These are phyloP conservation scores for Naegleria gruberi DNA, from an alignment of 208 protist genomes.

Conservation along the genomic window DNA sequence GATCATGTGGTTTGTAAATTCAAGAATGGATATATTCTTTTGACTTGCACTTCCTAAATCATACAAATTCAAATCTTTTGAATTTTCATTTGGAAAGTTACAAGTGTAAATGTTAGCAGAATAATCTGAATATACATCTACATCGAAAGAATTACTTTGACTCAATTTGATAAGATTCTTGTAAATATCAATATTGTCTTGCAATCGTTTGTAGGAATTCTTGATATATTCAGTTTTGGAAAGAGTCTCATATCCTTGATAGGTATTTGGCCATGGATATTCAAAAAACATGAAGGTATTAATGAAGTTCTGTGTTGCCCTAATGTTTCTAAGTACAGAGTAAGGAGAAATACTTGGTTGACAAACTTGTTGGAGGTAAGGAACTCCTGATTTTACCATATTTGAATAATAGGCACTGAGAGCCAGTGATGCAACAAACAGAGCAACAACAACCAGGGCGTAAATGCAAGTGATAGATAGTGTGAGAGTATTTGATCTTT, in stretches of 20 bases:
- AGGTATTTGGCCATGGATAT: background rate
- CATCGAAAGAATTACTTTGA: background rate
- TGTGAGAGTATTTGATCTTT: background rate
- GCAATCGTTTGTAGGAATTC: background rate
- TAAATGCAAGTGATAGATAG: too few species aligned
- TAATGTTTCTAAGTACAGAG: background rate
- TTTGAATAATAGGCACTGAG: background rate
- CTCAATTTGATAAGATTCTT: background rate
- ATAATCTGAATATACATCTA: background rate
- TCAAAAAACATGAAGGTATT: background rate
- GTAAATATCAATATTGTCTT: background rate
- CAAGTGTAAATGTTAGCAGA: background rate
- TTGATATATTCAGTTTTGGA: background rate
- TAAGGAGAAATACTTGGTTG: background rate
- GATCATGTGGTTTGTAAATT: background rate
- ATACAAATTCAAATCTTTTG: background rate
- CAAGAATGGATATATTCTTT: background rate
- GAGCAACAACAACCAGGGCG: background rate
- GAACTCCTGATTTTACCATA: background rate
- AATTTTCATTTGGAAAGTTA: background rate
- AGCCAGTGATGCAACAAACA: background rate
- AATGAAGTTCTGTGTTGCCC: background rate
- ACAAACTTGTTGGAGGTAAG: background rate
- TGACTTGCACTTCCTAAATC: background rate
- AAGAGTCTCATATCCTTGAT: background rate